Percentiles rank a stretch among this genome's conserved stretches.
These are phyloP conservation scores for Colletotrichum simmondsii DNA, from an alignment of 2,329 filamentous ascomycete species.

Conservation along the genomic window DNA sequence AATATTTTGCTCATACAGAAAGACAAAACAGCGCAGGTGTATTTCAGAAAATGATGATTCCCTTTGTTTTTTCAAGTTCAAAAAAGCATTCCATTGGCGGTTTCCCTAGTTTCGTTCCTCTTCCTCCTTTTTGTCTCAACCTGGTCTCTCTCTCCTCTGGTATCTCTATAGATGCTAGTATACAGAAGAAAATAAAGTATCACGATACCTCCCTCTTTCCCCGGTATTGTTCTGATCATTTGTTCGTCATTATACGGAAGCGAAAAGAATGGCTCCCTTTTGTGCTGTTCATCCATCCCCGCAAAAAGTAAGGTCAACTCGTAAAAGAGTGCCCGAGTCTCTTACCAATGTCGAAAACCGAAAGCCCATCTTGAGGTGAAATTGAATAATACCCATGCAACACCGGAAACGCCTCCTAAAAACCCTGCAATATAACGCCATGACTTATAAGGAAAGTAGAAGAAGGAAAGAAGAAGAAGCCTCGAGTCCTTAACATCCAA, in stretches of 20 bases:
- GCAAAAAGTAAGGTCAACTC: neutral
- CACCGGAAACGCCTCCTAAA: slow-evolving; percentile 17
- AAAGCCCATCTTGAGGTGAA: neutral
- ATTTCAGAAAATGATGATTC: neutral
- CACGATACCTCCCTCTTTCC: neutral
- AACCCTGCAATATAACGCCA: slow-evolving; percentile 3
- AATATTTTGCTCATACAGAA: neutral
- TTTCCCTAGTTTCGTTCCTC: neutral
- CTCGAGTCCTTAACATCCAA: neutral
- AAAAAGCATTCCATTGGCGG: neutral
- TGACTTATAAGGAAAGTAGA: slow-evolving; percentile 12
- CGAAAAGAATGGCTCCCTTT: neutral
- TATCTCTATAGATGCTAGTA: slow-evolving; percentile 36
- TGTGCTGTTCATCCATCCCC: neutral
- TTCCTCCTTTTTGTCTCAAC: slow-evolving; percentile 3
- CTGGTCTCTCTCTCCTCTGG: slow-evolving; percentile 8
- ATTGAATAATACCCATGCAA: neutral
- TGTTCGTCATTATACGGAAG: slow-evolving; percentile 19
- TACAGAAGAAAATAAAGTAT: slow-evolving; percentile 13
- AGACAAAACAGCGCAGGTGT: neutral
- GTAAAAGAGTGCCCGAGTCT: neutral
- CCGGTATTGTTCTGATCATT: slow-evolving; percentile 5
- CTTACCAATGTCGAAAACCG: neutral
- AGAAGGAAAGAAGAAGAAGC: neutral
- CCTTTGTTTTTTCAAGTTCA: neutral